These are phyloP conservation scores for Samsoniella hepiali DNA, from an alignment of 2,329 filamentous ascomycete species.

Conservation along the genomic window DNA sequence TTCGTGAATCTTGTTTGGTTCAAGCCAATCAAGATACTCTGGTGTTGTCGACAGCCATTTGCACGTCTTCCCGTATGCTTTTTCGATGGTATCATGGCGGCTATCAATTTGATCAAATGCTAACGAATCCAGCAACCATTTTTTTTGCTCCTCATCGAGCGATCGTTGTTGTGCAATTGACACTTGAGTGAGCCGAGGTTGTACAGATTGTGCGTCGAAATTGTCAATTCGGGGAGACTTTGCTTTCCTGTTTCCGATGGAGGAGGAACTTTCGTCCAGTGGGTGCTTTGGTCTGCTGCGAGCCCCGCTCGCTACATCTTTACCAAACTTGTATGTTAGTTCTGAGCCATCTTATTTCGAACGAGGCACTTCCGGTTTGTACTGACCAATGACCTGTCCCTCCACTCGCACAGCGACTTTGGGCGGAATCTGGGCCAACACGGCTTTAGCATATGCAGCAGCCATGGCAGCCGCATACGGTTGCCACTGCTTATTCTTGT, in stretches of 20 bases:
- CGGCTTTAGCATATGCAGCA: constrained; percentile 29
- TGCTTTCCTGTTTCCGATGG: background rate
- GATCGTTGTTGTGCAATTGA: background rate
- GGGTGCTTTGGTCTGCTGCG: background rate
- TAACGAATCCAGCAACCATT: background rate
- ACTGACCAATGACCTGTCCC: background rate
- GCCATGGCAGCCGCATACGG: constrained; percentile 33
- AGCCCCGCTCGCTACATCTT: background rate
- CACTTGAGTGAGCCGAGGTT: too few relatives aligned
- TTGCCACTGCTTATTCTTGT: constrained; percentile 33
- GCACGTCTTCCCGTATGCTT: background rate
- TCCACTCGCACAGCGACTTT: background rate
- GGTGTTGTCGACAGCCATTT: background rate
- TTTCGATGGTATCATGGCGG: background rate
- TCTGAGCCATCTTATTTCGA: background rate
- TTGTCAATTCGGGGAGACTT: background rate
- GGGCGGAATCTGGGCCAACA: constrained; percentile 20
- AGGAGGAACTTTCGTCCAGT: background rate
- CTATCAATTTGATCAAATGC: constrained; percentile 1
- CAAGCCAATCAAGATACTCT: constrained; percentile 12
- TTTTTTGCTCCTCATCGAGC: background rate
- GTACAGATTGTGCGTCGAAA: background rate
- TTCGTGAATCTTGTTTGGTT: background rate
- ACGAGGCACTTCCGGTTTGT: background rate
- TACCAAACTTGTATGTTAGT: background rate